Evolutionary conservation across 2,329 filamentous ascomycete species (phyloP).

Genomic region (Cadophora gregata): DNA sequence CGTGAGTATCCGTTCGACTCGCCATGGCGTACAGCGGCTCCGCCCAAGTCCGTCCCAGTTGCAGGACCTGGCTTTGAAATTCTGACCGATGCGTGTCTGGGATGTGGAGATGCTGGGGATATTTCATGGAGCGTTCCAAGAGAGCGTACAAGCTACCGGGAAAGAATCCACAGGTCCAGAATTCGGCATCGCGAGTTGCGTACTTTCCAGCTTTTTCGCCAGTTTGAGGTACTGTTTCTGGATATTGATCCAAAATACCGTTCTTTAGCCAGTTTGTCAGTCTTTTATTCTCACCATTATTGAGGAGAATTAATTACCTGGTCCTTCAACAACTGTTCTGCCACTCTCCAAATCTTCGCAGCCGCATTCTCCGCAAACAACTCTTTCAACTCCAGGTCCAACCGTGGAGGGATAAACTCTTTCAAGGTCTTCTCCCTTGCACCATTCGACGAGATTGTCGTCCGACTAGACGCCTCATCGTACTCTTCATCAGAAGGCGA

Average conservation of each 20-base stretch:
- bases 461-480: conserved; percentile 4
- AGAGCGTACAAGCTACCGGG: conserved; percentile 47
- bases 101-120: conserved; percentile 36
- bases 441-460: neutral
- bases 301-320: conserved; percentile 16
- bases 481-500: conserved; percentile 6
- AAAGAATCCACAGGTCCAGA: conserved; percentile 53
- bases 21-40: conserved; percentile 28
- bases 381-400: conserved; percentile 25
- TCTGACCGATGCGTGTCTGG: conserved; percentile 27
- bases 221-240: conserved; percentile 44
- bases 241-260: conserved; percentile 36
- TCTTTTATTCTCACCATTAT: neutral
- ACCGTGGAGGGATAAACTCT: conserved; percentile 22
- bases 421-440: neutral
- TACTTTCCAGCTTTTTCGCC: conserved; percentile 42
- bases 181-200: conserved; percentile 44
- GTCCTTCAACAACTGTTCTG: conserved; percentile 25
- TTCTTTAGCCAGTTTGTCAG: conserved; percentile 21
- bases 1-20: conserved; percentile 49
- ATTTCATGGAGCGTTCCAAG: conserved; percentile 45
- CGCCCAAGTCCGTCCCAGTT: conserved; percentile 27
- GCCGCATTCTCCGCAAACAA: conserved; percentile 33
- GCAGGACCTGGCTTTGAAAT: conserved; percentile 25
- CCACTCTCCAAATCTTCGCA: conserved; percentile 36